Base-by-base conservation (phyloP, 129 eudicot genomes). In the Ambrosia artemisiifolia region DNA sequence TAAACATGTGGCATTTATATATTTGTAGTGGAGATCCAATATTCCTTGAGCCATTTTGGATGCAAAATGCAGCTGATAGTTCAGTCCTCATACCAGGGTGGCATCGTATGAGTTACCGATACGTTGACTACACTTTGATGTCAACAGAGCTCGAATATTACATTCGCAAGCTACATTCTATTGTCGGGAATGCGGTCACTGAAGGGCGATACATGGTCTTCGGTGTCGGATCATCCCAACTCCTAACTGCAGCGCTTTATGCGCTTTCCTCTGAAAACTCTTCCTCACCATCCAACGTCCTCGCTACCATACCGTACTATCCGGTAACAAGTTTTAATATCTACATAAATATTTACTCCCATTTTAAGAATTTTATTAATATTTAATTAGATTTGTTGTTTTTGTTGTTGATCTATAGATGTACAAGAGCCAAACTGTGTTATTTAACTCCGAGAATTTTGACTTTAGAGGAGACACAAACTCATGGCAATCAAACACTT, bases 161-260 rank as follows among this genome's bases (percentile, higher is more conserved):
- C 38, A 57, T 57, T 28, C 36, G 36, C 30, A 57, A 57, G 35
- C n/a, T 57, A 30, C 63, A 57, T 30, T 28, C 63, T 0, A 11
- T 57, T 24, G 63, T 28, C 17, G 63, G 63, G 38, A 89, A 89
- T 73, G 96, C 96, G 33, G 70, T 81, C 11, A 82, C 92, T 3
- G 42, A 84, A 18, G 90, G 86, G 5, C 84, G 62, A 74, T 78
- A 62, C 69, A 75, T 89, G 7, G 70, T 86, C 10, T 82, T 82
- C 33, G 92, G 92, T 11, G 64, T 54, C 9, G 92, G 90, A n/a
- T 86, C 92, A 16, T 74, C 92, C 2, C 88, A 86, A 53, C 88
- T 89, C 42, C 79, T 86, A 2, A 67, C 44, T 36, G 92, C 96
- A 64, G 92, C 92, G 8, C 85, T 89, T 30, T 73, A 70, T 70